Percentiles rank a stretch among this genome's conserved stretches.
Conservation (phyloP, 495 filamentous ascomycete species). For the Aspergillus homomorphus region DNA sequence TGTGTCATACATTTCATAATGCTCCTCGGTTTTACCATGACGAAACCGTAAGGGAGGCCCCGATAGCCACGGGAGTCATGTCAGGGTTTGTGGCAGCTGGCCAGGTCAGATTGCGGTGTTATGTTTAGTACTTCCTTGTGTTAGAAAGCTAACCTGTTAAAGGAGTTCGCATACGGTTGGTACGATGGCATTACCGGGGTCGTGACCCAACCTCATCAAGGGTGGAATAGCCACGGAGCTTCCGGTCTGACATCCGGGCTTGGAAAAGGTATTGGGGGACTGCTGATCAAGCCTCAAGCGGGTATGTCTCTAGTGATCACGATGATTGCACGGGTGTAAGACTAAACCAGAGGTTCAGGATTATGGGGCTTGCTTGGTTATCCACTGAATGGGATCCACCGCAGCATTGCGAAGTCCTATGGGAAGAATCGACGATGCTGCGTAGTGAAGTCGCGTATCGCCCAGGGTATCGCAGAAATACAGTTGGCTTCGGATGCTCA, state of each 20-base stretch:
- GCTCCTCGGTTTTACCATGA: constrained; percentile 66
- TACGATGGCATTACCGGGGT: constrained; percentile 67
- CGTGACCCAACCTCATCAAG: constrained; percentile 61
- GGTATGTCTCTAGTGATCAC: constrained; percentile 40
- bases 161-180: constrained; percentile 57
- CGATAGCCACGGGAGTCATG: constrained; percentile 63
- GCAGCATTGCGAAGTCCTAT: not conserved
- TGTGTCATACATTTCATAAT: constrained; percentile 73
- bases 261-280: constrained; percentile 67
- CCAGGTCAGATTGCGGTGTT: constrained; percentile 26
- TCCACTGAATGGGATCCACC: constrained; percentile 68
- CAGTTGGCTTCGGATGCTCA: not conserved
- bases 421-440: not conserved
- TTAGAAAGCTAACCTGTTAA: not conserved
- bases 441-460: not conserved
- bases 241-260: constrained; percentile 64
- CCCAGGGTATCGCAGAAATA: not conserved
- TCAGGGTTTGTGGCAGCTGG: constrained; percentile 59
- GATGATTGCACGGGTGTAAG: not conserved
- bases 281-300: constrained; percentile 66
- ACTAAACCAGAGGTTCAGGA: constrained; percentile 14
- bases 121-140: not conserved
- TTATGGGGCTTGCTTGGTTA: constrained; percentile 70
- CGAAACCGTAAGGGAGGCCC: constrained; percentile 58
- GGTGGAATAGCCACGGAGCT: constrained; percentile 62